A percentile compares a stretch with the other conserved stretches of the same genome.
Conservation (phyloP, 495 filamentous ascomycete genomes). For the Hypoxylon rickii region DNA sequence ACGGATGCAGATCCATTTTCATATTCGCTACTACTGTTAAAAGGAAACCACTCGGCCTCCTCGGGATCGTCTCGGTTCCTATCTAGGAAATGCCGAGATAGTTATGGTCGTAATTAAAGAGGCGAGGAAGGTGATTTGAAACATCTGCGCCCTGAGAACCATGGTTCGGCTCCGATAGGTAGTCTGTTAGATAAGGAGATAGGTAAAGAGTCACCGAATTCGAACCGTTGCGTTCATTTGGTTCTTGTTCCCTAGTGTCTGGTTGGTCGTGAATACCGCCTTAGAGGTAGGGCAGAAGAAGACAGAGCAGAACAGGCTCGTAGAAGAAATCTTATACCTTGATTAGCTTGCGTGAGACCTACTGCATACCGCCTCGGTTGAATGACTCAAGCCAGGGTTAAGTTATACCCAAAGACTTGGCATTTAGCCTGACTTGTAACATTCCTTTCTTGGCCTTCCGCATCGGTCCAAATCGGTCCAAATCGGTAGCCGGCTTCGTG, state of each 20-base stretch:
- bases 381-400: conserved; percentile 25
- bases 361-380: conserved; percentile 15
- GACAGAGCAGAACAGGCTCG: too few species aligned
- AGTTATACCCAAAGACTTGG: conserved; percentile 30
- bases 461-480: conserved; percentile 25
- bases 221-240: background rate
- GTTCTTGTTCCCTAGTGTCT: conserved; percentile 1
- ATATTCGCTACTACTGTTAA: background rate
- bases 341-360: conserved; percentile 21
- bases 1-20: too few species aligned
- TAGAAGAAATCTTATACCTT: too few species aligned
- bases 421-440: conserved; percentile 36
- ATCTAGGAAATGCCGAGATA: background rate
- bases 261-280: conserved; percentile 8
- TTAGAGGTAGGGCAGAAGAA: conserved; percentile 7
- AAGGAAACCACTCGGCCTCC: background rate
- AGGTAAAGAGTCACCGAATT: too few species aligned
- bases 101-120: background rate
- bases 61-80: background rate
- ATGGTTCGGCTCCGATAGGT: background rate
- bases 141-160: background rate
- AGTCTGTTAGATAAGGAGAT: too few species aligned
- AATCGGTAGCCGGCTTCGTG: conserved; percentile 25
- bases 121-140: background rate
- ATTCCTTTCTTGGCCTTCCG: conserved; percentile 33